A percentile compares a stretch with the other conserved stretches of the same genome.
phyloP scores from a whole-genome alignment of 768 basidiomycete species.

The Lactarius tabidus region DNA sequence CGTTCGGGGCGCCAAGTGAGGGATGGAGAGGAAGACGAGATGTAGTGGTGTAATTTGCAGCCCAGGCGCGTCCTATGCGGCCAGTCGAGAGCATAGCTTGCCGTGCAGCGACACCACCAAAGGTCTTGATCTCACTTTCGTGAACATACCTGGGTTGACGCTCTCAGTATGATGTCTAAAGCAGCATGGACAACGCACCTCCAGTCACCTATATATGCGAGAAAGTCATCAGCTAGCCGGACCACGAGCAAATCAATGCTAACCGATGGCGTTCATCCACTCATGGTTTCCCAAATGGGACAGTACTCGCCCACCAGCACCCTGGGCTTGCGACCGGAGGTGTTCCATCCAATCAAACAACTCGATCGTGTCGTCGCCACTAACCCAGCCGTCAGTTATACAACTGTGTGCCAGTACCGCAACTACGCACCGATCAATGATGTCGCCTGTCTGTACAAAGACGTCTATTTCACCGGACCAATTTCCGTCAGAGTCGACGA shows the following conservation, averaged over 20 bases:
- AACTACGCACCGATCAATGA: slow-evolving; percentile 73
- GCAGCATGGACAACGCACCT: slow-evolving; percentile 42
- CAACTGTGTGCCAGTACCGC: neutral
- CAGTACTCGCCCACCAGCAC: slow-evolving; percentile 66
- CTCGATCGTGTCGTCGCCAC: slow-evolving; percentile 86
- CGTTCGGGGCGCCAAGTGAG: slow-evolving; percentile 62
- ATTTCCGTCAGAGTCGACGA: slow-evolving; percentile 64
- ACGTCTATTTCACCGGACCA: slow-evolving; percentile 85
- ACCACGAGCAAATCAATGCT: slow-evolving; percentile 14
- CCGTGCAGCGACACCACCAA: slow-evolving; percentile 66
- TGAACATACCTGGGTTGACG: slow-evolving; percentile 67
- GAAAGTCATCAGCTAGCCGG: slow-evolving; percentile 9
- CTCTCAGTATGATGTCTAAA: neutral
- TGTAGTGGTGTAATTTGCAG: slow-evolving; percentile 77
- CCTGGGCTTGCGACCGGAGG: slow-evolving; percentile 69
- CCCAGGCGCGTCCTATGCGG: slow-evolving; percentile 77
- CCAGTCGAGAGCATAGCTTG: slow-evolving; percentile 73
- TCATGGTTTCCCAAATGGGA: slow-evolving; percentile 93
- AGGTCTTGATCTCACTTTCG: slow-evolving; percentile 75
- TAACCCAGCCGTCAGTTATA: slow-evolving; percentile 30
- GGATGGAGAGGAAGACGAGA: slow-evolving; percentile 79
- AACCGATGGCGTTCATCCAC: slow-evolving; percentile 88
- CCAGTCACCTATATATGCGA: slow-evolving; percentile 65
- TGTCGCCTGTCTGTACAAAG: slow-evolving; percentile 94
- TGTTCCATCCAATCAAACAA: slow-evolving; percentile 83